A percentile compares a stretch with the other conserved stretches of the same genome.
Conservation (phyloP, 2,329 filamentous ascomycete genomes). For the Hypoxylon rubiginosum region DNA sequence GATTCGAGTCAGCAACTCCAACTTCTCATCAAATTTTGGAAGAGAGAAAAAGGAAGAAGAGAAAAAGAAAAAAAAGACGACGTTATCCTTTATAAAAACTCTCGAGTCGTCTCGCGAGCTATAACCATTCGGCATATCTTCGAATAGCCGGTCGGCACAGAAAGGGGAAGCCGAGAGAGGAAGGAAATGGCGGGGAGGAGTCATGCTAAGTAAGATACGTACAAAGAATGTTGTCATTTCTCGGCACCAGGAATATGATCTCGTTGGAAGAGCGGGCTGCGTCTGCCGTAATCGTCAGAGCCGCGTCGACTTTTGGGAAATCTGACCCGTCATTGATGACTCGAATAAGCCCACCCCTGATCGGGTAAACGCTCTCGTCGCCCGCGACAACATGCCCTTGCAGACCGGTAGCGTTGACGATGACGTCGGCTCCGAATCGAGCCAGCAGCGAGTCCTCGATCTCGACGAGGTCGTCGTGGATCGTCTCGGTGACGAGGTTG, state of each 20-base stretch:
- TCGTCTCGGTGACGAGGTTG: conserved; percentile 54
- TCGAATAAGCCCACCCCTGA: conserved; percentile 60
- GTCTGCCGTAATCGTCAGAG: conserved; percentile 58
- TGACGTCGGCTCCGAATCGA: conserved; percentile 56
- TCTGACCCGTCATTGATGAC: conserved; percentile 60
- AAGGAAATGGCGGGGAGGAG: not conserved
- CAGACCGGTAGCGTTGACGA: conserved; percentile 60
- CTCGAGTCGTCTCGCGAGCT: not conserved
- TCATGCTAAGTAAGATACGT: conserved; percentile 20
- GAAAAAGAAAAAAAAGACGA: too few relatives aligned
- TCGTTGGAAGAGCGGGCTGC: conserved; percentile 54
- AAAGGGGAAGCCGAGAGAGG: conserved; percentile 7
- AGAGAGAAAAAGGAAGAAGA: too few relatives aligned
- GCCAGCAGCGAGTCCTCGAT: conserved; percentile 53
- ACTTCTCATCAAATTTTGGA: conserved; percentile 4
- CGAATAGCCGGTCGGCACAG: not conserved
- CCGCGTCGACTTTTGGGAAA: conserved; percentile 58
- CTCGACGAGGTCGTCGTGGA: conserved; percentile 54
- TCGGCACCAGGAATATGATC: conserved; percentile 60
- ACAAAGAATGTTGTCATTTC: conserved; percentile 59
- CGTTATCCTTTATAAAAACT: too few relatives aligned
- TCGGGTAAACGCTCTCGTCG: conserved; percentile 57
- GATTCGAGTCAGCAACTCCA: conserved; percentile 23
- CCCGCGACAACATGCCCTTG: conserved; percentile 54
- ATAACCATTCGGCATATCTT: not conserved